Conservation (phyloP, 2,329 filamentous ascomycete species). For the Penicillium occitanis region DNA sequence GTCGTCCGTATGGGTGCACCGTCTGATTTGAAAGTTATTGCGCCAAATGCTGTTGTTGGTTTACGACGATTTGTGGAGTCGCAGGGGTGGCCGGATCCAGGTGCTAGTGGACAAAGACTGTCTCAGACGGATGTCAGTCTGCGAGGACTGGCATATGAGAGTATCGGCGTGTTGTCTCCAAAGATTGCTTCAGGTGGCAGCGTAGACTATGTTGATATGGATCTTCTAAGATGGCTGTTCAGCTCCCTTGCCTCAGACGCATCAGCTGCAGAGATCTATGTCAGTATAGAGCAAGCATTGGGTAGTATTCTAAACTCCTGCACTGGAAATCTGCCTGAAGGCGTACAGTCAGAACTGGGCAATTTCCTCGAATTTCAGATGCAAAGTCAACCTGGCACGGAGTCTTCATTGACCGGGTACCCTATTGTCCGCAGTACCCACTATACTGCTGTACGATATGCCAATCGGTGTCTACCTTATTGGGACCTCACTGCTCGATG, state of each 20-base stretch:
- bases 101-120: conserved; percentile 52
- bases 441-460: conserved; percentile 82
- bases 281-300: conserved; percentile 86
- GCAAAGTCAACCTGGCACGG: conserved; percentile 48
- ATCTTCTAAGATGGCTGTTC: conserved; percentile 74
- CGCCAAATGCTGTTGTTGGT: conserved; percentile 65
- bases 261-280: conserved; percentile 68
- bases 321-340: conserved; percentile 44
- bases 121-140: conserved; percentile 64
- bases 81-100: conserved; percentile 77
- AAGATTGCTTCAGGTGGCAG: conserved; percentile 41
- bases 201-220: conserved; percentile 45
- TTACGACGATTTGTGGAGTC: conserved; percentile 72
- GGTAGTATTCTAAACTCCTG: conserved; percentile 71
- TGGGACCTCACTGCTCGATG: conserved; percentile 76
- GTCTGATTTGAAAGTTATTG: conserved; percentile 63
- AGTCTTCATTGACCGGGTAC: conserved; percentile 39
- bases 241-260: conserved; percentile 77
- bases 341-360: conserved; percentile 48
- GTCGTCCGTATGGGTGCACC: conserved; percentile 70
- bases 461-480: conserved; percentile 82
- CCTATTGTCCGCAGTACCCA: conserved; percentile 69
- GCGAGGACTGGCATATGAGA: conserved; percentile 82
- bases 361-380: conserved; percentile 69
- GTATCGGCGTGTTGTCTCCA: conserved; percentile 73